Evolutionary conservation across 352 stramenopile species (phyloP).

Genomic region (Pilasporangium apinafurcum): DNA sequence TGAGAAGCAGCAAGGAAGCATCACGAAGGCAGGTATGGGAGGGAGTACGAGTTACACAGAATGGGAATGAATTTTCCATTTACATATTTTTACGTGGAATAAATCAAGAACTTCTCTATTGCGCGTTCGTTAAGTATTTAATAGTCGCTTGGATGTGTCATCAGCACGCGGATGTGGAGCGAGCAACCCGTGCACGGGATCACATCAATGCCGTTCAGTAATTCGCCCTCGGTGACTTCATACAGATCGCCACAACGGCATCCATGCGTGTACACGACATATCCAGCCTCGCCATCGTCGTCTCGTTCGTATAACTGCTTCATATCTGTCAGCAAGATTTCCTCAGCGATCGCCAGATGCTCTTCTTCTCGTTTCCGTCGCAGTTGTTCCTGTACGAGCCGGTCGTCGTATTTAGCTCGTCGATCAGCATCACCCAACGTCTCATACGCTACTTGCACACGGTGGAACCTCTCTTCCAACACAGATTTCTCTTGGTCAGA

Average conservation of each 20-base stretch:
- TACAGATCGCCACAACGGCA: slow-evolving; percentile 76
- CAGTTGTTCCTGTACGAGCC: slow-evolving; percentile 27
- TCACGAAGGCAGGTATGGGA: too few species aligned
- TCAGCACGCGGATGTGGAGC: slow-evolving; percentile 64
- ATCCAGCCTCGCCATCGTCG: slow-evolving; percentile 24
- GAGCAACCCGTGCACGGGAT: slow-evolving; percentile 79
- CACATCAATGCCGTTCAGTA: slow-evolving; percentile 57
- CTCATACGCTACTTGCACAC: slow-evolving; percentile 67
- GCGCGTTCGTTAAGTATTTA: slow-evolving; percentile 14
- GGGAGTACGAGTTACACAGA: not conserved
- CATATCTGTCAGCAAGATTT: slow-evolving; percentile 46
- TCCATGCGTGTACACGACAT: slow-evolving; percentile 47
- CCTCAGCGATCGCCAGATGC: slow-evolving; percentile 57
- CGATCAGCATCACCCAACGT: slow-evolving; percentile 34
- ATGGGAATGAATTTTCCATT: too few species aligned
- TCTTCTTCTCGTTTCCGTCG: slow-evolving; percentile 27
- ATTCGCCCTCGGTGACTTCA: slow-evolving; percentile 54
- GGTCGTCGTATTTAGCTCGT: slow-evolving; percentile 47
- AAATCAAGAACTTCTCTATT: slow-evolving; percentile 9
- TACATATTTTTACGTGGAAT: not conserved
- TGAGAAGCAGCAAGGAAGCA: too few species aligned
- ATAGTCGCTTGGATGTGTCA: not conserved
- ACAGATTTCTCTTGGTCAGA: not conserved
- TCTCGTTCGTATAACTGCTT: slow-evolving; percentile 16
- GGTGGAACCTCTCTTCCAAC: slow-evolving; percentile 21